Percentiles rank a stretch among this genome's conserved stretches.
Conservation (phyloP, 2,329 filamentous ascomycete species). For the Fonsecaea monophora region DNA sequence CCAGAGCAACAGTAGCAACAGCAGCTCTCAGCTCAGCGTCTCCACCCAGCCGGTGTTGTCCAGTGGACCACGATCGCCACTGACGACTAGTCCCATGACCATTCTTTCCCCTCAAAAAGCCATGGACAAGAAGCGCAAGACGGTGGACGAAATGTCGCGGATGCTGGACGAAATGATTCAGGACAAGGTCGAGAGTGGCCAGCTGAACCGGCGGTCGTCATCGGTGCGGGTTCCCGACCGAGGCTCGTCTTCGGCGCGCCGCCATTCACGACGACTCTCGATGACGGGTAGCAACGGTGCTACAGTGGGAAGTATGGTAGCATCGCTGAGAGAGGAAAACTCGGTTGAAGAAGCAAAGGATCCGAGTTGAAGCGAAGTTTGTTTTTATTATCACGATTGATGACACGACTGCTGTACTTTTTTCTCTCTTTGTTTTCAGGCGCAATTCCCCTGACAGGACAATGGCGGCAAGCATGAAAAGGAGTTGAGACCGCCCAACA, state of each 20-base stretch:
- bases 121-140: conserved; percentile 65
- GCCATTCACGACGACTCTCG: conserved; percentile 39
- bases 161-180: conserved; percentile 98
- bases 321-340: conserved; percentile 37
- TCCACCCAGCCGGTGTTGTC: conserved; percentile 26
- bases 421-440: conserved; percentile 15
- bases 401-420: conserved; percentile 22
- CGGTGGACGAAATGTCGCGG: conserved; percentile 89
- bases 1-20: conserved; percentile 44
- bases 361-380: conserved; percentile 33
- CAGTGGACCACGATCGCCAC: conserved; percentile 30
- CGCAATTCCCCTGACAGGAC: background rate
- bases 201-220: conserved; percentile 70
- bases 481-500: conserved; percentile 14
- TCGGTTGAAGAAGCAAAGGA: conserved; percentile 33
- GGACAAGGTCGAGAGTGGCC: conserved; percentile 78
- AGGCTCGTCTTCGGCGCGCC: conserved; percentile 43
- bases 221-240: conserved; percentile 63
- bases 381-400: conserved; percentile 34
- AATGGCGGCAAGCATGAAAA: conserved; percentile 6
- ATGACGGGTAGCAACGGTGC: conserved; percentile 20
- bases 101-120: conserved; percentile 45
- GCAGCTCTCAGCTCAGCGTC: conserved; percentile 41
- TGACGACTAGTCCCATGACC: conserved; percentile 40
- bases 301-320: conserved; percentile 38